Evolutionary conservation across 2,329 filamentous ascomycete species (phyloP).

Genomic region (Aspergillus tanneri): DNA sequence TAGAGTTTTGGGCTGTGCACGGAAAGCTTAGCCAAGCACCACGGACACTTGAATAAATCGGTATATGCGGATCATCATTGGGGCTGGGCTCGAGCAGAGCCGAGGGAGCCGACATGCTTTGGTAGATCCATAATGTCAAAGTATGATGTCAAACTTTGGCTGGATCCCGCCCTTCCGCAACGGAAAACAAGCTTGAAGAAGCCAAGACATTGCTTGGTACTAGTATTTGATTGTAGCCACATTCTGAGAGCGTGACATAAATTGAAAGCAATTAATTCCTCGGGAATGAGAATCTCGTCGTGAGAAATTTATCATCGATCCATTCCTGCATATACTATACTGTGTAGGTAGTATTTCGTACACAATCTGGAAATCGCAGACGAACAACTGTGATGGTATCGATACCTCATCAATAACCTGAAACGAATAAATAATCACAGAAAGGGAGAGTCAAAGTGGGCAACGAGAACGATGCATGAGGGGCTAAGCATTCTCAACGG

Average conservation of each 20-base stretch:
- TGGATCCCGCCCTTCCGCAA: slow-evolving; percentile 4
- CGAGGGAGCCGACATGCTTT: slow-evolving; percentile 1
- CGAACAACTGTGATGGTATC: background rate
- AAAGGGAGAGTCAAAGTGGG: slow-evolving; percentile 1
- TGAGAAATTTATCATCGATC: too few relatives aligned
- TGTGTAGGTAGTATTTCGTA: too few relatives aligned
- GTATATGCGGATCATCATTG: slow-evolving; percentile 5
- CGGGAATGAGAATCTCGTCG: background rate
- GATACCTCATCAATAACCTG: background rate
- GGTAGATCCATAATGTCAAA: slow-evolving; percentile 13
- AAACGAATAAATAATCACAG: background rate
- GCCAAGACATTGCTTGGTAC: background rate
- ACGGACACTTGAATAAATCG: slow-evolving; percentile 1
- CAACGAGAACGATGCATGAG: background rate
- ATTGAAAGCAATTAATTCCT: background rate
- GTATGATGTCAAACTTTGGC: slow-evolving; percentile 9
- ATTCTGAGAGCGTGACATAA: background rate
- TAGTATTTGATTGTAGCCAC: background rate
- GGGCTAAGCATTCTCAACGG: too few relatives aligned
- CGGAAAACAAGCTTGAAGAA: background rate
- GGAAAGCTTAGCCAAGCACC: slow-evolving; percentile 10
- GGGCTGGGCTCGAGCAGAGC: slow-evolving; percentile 5
- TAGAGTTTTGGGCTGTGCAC: slow-evolving; percentile 1
- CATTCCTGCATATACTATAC: too few relatives aligned
- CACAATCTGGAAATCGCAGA: background rate